Conservation (phyloP, 495 filamentous ascomycete genomes). For the Cairneyella variabilis region DNA sequence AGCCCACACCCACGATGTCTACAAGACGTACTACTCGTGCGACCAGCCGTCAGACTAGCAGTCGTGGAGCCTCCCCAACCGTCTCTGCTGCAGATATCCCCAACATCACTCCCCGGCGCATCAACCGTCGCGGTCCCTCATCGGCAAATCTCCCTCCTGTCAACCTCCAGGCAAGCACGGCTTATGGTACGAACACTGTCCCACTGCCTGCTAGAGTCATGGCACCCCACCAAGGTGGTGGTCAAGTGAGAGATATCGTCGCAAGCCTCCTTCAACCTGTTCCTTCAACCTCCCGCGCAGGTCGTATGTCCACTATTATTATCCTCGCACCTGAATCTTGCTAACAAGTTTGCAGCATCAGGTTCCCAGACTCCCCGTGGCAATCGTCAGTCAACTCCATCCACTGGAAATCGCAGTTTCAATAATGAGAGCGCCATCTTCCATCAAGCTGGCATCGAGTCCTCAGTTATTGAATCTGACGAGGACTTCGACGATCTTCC, state of each 20-base stretch:
- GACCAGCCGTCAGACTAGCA: constrained; percentile 18
- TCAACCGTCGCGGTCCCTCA: background rate
- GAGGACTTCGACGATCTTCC: background rate
- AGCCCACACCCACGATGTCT: constrained; percentile 25
- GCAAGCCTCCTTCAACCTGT: constrained; percentile 12
- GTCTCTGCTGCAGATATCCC: constrained; percentile 13
- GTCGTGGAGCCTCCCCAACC: constrained; percentile 14
- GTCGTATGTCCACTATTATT: too few relatives aligned
- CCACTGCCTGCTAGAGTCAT: background rate
- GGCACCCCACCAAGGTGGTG: too few relatives aligned
- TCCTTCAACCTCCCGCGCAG: too few relatives aligned
- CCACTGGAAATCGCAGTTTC: constrained; percentile 18
- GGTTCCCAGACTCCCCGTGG: background rate
- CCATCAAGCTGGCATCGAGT: constrained; percentile 24
- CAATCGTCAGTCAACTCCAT: background rate
- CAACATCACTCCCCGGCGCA: constrained; percentile 5
- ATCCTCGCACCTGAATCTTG: background rate
- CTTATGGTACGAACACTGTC: constrained; percentile 23
- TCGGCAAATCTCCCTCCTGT: constrained; percentile 13
- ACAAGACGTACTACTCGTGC: constrained; percentile 26
- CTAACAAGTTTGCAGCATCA: background rate
- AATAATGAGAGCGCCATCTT: constrained; percentile 34
- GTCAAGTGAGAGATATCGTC: constrained; percentile 7
- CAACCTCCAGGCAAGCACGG: constrained; percentile 11
- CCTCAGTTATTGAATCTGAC: background rate